Evolutionary conservation across 257 asterid genomes (phyloP), one percentile per base, ranked within the genome.

Genomic region (Gynochthodes officinalis): DNA sequence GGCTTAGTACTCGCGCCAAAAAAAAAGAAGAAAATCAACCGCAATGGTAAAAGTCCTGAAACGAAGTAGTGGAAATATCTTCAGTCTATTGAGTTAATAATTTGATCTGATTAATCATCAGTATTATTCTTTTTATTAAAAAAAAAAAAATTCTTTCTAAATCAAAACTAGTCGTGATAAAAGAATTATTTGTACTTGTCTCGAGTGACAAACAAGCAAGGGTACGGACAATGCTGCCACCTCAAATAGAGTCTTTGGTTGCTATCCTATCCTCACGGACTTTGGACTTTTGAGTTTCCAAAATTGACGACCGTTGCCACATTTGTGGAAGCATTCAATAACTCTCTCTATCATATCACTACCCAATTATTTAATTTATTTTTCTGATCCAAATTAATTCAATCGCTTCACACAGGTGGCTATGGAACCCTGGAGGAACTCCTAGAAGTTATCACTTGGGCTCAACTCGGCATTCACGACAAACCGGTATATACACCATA

Each of bases 401-500:
- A 39, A 37, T 63, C 12, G 25, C 48, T 4, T 4, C 5, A 71
- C 42, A 83, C 86, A 89, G 98, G 98, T 86, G 98, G 98, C 37
- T 93, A 93, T 75, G 98, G 98, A 15, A 93, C 98, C 77, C 75
- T 93, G 84, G 98, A 93, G 67, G 98, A 93, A 66, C 89, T 93
- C 16, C 78, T 93, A 32, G 98, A 93, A 79, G 98, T 90, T 82
- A 90, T 93, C 74, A 93, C 97, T 78, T 93, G 98, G 98, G 96
- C 97, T 75, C 98, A 93, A 78, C 92, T 93, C 19, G 97, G 96
- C 43, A 93, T 93, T 46, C 98, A 93, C 75, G 93, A 93, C 64
- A 93, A 93, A 81, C 98, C 98, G 76, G 98, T 93, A 90, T 25
- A n/a, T n/a, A n/a, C n/a, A n/a, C n/a, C n/a, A n/a, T n/a, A n/a